Base-by-base conservation (phyloP, 1,284 basidiomycete genomes). In the Cerrena zonata region DNA sequence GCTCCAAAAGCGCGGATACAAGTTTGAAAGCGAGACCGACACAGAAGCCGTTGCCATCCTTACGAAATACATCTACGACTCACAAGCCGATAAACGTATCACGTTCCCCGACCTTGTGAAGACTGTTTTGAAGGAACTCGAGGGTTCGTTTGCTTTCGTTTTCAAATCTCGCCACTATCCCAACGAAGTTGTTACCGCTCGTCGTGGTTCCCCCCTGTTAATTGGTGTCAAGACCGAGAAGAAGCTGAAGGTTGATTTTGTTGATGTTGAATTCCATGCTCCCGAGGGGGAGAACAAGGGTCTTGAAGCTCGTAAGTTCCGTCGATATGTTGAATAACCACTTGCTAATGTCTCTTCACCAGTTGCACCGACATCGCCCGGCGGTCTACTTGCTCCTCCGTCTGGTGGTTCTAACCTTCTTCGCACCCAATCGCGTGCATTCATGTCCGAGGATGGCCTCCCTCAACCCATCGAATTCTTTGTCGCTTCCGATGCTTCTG, bases 381-480 rank as follows among this genome's bases (percentile, higher is more conserved):
- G 72, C 44, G 73, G 79, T 49, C 78, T 93, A 44, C 84, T 97
- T 48, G 84, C 84, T 7, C 89, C 93, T 4, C 89, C 91, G 18
- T 69, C 80, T 11, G 65, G 74, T 34, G 82, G 79, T 57, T 80
- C 86, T 57, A 97, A 95, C 73, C 86, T 98, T 53, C 81, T 91
- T 61, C 91, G 94, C 61, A 91, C 93, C 40, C 94, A 98, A 69
- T 98, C 95, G 48, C 89, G 96, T 27, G 94, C 95, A 27, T 99
- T 99, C 80, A 89, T 99, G 75, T 93, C 93, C 22, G 96, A 99
- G 65, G 94, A 97, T 70, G 96, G 96, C 53, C 86, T 95, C 65
- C 94, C 96, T 44, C 94, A 98, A 65, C 96, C 96, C 41, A 99
- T 99, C 73, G 96, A 99, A 67, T 99, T 95, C 80, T 99, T 99